These are phyloP conservation scores for Chlamydomonas sp. DNA, from an alignment of 139 green algal species.

Conservation along the genomic window DNA sequence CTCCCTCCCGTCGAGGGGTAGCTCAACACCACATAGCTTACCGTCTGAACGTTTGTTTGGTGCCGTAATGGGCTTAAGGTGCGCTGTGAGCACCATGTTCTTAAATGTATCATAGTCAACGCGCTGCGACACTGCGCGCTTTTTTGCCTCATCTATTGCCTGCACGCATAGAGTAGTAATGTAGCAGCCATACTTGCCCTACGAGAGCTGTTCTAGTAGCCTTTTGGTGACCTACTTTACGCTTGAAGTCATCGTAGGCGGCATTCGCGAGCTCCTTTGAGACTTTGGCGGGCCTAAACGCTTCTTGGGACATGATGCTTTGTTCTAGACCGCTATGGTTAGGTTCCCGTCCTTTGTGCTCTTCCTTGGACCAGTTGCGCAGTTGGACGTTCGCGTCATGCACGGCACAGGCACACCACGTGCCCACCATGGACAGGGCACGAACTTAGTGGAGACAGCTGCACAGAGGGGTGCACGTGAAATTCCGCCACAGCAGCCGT, in stretches of 20 bases:
- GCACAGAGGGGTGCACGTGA: too few species aligned
- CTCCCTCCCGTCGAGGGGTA: too few species aligned
- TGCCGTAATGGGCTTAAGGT: conserved; percentile 53
- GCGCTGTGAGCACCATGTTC: conserved; percentile 73
- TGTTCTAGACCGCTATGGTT: too few species aligned
- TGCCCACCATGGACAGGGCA: too few species aligned
- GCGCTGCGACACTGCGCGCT: conserved; percentile 67
- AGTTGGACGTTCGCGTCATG: too few species aligned
- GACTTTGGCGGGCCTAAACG: conserved; percentile 15
- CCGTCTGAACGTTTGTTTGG: conserved; percentile 1
- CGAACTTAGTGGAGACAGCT: too few species aligned
- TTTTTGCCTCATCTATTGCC: conserved; percentile 66
- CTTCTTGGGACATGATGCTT: too few species aligned
- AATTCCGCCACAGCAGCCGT: too few species aligned
- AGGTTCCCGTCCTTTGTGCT: too few species aligned
- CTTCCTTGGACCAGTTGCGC: too few species aligned
- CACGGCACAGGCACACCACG: too few species aligned
- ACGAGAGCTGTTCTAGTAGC: background rate
- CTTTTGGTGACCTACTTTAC: conserved; percentile 29
- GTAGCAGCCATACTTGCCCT: background rate
- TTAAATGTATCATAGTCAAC: conserved; percentile 83
- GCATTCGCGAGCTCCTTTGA: conserved; percentile 35
- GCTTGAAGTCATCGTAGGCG: conserved; percentile 56
- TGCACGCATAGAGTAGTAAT: background rate
- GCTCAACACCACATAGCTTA: background rate